phyloP scores from a whole-genome alignment of 106 monocot genomes.

The Allium cepa region DNA sequence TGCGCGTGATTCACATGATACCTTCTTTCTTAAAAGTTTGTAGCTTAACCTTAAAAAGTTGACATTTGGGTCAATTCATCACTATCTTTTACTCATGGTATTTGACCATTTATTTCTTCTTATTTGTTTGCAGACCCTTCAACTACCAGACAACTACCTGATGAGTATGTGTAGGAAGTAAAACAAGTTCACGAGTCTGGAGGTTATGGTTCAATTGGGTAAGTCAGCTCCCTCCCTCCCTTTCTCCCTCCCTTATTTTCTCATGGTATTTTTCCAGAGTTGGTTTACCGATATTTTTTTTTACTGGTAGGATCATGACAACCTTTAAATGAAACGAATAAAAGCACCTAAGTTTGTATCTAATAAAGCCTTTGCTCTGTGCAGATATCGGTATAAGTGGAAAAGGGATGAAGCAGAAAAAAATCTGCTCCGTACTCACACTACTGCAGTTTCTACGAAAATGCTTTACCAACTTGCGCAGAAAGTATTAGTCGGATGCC shows the following conservation, averaged over 20 bases:
- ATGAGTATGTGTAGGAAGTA: constrained; percentile 79
- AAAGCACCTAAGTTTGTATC: too few species aligned
- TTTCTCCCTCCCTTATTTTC: too few species aligned
- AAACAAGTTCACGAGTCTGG: constrained; percentile 83
- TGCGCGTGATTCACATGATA: constrained; percentile 99
- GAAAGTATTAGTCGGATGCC: constrained; percentile 22
- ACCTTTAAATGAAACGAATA: too few species aligned
- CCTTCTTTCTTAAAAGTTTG: constrained; percentile 86
- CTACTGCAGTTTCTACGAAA: constrained; percentile 95
- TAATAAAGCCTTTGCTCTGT: too few species aligned
- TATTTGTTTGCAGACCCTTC: constrained; percentile 54
- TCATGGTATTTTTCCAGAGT: too few species aligned
- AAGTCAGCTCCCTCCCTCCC: background rate
- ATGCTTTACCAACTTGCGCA: constrained; percentile 90
- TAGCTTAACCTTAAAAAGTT: background rate
- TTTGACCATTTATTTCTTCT: too few species aligned
- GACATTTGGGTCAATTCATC: background rate
- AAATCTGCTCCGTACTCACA: constrained; percentile 93
- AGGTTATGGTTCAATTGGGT: constrained; percentile 94
- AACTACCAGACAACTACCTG: constrained; percentile 65
- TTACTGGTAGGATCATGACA: too few species aligned
- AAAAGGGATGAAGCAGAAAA: constrained; percentile 93
- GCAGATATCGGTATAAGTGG: constrained; percentile 91
- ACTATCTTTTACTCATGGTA: too few species aligned
- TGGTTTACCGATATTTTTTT: too few species aligned